Evolutionary conservation across 139 green algal genomes (phyloP).

Genomic region (Gonium pectorale): DNA sequence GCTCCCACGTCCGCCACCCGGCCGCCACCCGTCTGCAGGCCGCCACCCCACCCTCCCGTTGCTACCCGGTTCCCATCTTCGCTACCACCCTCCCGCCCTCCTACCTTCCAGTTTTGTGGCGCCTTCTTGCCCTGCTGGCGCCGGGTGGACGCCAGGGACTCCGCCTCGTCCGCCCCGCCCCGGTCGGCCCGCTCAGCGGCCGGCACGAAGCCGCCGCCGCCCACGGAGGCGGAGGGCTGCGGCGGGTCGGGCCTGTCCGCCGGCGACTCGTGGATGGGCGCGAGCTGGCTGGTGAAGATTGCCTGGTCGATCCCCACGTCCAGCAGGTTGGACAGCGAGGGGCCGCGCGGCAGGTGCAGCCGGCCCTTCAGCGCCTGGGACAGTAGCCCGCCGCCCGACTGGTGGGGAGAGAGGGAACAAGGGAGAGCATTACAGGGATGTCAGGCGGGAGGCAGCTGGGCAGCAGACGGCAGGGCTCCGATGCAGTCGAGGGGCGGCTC

Average conservation of each 20-base stretch:
- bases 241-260: neutral
- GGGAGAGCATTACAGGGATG: neutral
- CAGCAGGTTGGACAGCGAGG: slow-evolving; percentile 86
- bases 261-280: slow-evolving; percentile 3
- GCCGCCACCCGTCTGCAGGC: no score
- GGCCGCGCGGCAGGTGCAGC: slow-evolving; percentile 50
- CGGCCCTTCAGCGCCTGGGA: slow-evolving; percentile 53
- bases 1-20: no score
- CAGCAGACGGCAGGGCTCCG: no score
- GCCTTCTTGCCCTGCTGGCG: slow-evolving; percentile 23
- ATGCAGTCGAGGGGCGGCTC: no score
- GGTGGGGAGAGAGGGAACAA: neutral
- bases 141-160: slow-evolving; percentile 23
- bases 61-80: neutral
- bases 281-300: neutral
- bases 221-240: neutral
- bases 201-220: neutral
- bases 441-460: no score
- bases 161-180: neutral
- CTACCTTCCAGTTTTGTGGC: slow-evolving; percentile 37
- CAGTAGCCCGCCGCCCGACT: slow-evolving; percentile 58
- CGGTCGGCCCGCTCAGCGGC: neutral
- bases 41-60: no score
- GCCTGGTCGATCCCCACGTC: slow-evolving; percentile 59
- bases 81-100: neutral